A percentile compares a stretch with the other conserved stretches of the same genome.
These are phyloP conservation scores for Niveomyces coronatus DNA, from an alignment of 2,329 filamentous ascomycete species.

Conservation along the genomic window DNA sequence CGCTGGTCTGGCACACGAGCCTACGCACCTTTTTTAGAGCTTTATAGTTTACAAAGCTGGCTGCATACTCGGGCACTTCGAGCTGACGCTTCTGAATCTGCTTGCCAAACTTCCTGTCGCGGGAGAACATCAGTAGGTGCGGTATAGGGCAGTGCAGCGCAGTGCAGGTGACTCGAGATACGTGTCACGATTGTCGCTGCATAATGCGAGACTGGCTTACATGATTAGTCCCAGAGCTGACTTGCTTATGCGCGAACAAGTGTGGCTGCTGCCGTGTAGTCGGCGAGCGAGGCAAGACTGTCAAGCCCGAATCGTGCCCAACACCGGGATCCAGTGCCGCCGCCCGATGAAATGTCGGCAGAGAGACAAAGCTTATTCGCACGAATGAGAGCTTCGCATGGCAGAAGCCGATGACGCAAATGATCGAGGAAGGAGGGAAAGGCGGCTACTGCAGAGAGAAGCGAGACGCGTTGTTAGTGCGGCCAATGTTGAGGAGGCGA, in stretches of 20 bases:
- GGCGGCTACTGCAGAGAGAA: too few relatives aligned
- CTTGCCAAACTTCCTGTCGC: conserved; percentile 88
- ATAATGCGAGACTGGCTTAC: conserved; percentile 19
- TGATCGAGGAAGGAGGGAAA: too few relatives aligned
- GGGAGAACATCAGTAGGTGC: conserved; percentile 2
- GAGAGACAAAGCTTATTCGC: too few relatives aligned
- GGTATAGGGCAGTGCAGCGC: neutral
- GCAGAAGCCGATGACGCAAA: too few relatives aligned
- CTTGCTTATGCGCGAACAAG: neutral
- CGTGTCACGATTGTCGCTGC: neutral
- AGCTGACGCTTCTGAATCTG: conserved; percentile 98
- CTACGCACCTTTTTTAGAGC: conserved; percentile 82
- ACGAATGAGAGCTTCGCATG: too few relatives aligned
- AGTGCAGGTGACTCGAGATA: neutral
- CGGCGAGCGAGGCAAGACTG: neutral
- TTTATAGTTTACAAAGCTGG: conserved; percentile 99
- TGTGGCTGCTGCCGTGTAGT: neutral
- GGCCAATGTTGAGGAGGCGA: too few relatives aligned
- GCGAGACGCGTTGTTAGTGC: too few relatives aligned
- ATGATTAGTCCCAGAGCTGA: conserved; percentile 20
- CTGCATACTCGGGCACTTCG: conserved; percentile 97
- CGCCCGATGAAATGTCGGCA: too few relatives aligned
- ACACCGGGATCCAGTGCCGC: too few relatives aligned
- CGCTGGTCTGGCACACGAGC: too few relatives aligned
- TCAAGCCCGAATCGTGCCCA: neutral